Percentiles rank a stretch among this genome's conserved stretches.
These are phyloP conservation scores for Aspergillus pseudoglaucus DNA, from an alignment of 2,329 filamentous ascomycete genomes.

Conservation along the genomic window DNA sequence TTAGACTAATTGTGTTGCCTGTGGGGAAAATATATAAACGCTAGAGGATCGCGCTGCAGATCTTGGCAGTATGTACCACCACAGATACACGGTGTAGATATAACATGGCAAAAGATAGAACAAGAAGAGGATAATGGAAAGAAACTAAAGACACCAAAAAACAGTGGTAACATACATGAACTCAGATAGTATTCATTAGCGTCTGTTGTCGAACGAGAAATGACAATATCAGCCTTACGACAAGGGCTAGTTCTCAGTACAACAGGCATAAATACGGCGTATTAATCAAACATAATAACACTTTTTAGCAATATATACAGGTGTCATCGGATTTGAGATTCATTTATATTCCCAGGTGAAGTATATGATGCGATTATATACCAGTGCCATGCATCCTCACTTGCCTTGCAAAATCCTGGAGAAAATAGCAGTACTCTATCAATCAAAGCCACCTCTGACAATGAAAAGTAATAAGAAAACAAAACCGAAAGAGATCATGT, in stretches of 20 bases:
- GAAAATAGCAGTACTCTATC: not conserved
- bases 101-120: too few relatives aligned
- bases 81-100: too few relatives aligned
- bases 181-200: not conserved
- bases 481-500: slow-evolving; percentile 3
- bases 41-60: not conserved
- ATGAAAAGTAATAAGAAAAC: slow-evolving; percentile 3
- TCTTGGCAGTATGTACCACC: not conserved
- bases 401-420: not conserved
- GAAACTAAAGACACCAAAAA: not conserved
- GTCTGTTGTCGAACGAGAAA: too few relatives aligned
- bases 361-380: not conserved
- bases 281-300: too few relatives aligned
- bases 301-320: too few relatives aligned
- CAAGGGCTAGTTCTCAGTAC: too few relatives aligned
- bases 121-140: not conserved
- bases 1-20: not conserved
- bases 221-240: too few relatives aligned
- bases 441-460: not conserved
- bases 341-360: not conserved
- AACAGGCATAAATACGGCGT: too few relatives aligned
- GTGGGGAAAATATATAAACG: not conserved
- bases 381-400: not conserved
- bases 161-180: not conserved
- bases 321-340: too few relatives aligned